A percentile compares a stretch with the other conserved stretches of the same genome.
Conservation (phyloP, 148 eudicot species). For the Limonium bicolor region DNA sequence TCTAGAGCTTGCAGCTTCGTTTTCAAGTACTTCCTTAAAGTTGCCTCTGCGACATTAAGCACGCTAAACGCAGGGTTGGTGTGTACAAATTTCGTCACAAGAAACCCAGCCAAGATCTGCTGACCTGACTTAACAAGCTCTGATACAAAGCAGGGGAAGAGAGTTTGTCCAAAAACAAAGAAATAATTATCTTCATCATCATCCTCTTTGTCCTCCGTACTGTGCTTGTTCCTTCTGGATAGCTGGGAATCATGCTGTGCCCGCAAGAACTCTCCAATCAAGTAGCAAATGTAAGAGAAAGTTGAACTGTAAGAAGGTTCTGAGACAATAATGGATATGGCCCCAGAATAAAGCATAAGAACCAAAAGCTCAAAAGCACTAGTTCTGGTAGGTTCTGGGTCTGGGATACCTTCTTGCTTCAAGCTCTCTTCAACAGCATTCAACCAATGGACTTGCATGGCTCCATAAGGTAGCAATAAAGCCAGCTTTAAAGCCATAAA, state of each 20-base stretch:
- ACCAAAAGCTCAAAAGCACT: slow-evolving; percentile 35
- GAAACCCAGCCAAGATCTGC: slow-evolving; percentile 63
- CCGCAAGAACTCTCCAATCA: slow-evolving; percentile 66
- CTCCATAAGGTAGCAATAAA: slow-evolving; percentile 50
- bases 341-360: slow-evolving; percentile 56
- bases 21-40: slow-evolving; percentile 39
- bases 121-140: slow-evolving; percentile 79
- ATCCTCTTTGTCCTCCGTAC: slow-evolving; percentile 1
- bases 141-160: slow-evolving; percentile 53
- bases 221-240: slow-evolving; percentile 10
- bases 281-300: slow-evolving; percentile 54
- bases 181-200: slow-evolving; percentile 9
- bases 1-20: slow-evolving; percentile 29
- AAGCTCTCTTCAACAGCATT: slow-evolving; percentile 62
- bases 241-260: slow-evolving; percentile 42
- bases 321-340: slow-evolving; percentile 36
- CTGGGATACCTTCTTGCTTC: slow-evolving; percentile 41
- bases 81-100: slow-evolving; percentile 74
- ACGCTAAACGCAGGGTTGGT: slow-evolving; percentile 59
- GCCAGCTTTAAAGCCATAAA: slow-evolving; percentile 54
- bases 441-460: slow-evolving; percentile 45
- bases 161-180: slow-evolving; percentile 27
- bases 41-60: slow-evolving; percentile 62
- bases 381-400: slow-evolving; percentile 4
- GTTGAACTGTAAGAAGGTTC: slow-evolving; percentile 45